phyloP scores from a whole-genome alignment of 1,284 basidiomycete genomes.

The Ceratobasidium sp. region DNA sequence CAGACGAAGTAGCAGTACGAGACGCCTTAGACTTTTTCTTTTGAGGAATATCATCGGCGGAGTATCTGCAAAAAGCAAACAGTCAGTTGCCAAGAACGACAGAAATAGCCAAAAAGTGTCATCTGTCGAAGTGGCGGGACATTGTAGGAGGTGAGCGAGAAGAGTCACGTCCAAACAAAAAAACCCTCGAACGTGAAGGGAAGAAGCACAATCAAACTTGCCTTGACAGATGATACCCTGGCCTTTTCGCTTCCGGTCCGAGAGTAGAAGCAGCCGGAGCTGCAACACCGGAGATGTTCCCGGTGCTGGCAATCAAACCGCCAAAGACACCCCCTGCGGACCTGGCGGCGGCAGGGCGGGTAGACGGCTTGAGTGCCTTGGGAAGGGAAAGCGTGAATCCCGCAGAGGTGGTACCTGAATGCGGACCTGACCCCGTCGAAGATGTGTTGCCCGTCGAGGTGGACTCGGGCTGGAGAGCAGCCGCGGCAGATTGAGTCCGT shows the following conservation, averaged over 20 bases:
- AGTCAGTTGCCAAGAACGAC: too few species aligned
- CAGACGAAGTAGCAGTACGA: slow-evolving; percentile 7
- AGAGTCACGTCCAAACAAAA: slow-evolving; percentile 44
- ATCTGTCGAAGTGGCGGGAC: slow-evolving; percentile 4
- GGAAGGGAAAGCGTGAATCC: not conserved
- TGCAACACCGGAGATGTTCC: slow-evolving; percentile 65
- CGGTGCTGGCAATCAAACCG: slow-evolving; percentile 73
- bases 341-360: slow-evolving; percentile 58
- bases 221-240: slow-evolving; percentile 72
- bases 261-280: slow-evolving; percentile 62
- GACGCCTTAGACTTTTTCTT: slow-evolving; percentile 1
- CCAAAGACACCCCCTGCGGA: slow-evolving; percentile 74
- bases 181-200: not conserved
- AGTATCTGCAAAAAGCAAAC: slow-evolving; percentile 49
- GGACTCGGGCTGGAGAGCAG: slow-evolving; percentile 3
- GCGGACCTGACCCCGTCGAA: not conserved
- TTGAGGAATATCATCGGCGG: slow-evolving; percentile 42
- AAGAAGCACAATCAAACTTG: too few species aligned
- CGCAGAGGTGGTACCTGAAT: slow-evolving; percentile 1
- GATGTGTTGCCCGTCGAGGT: not conserved
- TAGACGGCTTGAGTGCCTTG: slow-evolving; percentile 10
- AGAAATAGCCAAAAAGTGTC: slow-evolving; percentile 2
- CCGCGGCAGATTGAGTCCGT: slow-evolving; percentile 40
- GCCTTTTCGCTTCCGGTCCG: slow-evolving; percentile 68
- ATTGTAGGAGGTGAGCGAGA: slow-evolving; percentile 19